These are phyloP conservation scores for Vitis amurensis DNA, from an alignment of 164 flowering plant species.

Conservation along the genomic window DNA sequence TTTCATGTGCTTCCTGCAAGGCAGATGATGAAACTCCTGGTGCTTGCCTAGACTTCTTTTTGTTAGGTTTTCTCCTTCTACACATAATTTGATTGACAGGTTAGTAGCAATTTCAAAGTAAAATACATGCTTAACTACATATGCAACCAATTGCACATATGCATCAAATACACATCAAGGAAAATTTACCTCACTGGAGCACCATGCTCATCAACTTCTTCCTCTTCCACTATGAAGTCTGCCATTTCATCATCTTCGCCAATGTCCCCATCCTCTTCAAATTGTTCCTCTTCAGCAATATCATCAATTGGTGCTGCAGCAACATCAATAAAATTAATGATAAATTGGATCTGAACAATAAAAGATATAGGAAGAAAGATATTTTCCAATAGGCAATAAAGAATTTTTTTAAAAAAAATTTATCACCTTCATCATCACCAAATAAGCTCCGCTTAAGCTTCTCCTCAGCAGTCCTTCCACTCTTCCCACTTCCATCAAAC, in stretches of 20 bases:
- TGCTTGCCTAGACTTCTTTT: slow-evolving; percentile 56
- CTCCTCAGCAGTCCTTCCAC: slow-evolving; percentile 77
- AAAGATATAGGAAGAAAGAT: background rate
- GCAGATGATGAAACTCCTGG: slow-evolving; percentile 78
- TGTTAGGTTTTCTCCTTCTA: slow-evolving; percentile 57
- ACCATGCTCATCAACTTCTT: slow-evolving; percentile 80
- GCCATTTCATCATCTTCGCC: slow-evolving; percentile 97
- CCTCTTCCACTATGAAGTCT: slow-evolving; percentile 90
- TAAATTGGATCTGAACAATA: background rate
- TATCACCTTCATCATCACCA: slow-evolving; percentile 80
- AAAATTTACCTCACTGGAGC: slow-evolving; percentile 61
- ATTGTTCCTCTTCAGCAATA: slow-evolving; percentile 79
- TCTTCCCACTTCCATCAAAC: slow-evolving; percentile 50
- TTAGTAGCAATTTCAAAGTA: background rate
- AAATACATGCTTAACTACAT: background rate
- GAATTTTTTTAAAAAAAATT: background rate
- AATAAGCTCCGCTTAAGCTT: slow-evolving; percentile 76
- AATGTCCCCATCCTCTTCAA: slow-evolving; percentile 70
- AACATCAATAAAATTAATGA: slow-evolving; percentile 1
- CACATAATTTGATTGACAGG: background rate
- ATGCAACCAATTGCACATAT: background rate
- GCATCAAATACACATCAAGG: background rate
- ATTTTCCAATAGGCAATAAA: no score
- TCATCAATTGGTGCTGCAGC: slow-evolving; percentile 65
- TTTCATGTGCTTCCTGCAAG: slow-evolving; percentile 83